Base-by-base conservation (phyloP, 345 rosid species). In the Barbarea vulgaris region DNA sequence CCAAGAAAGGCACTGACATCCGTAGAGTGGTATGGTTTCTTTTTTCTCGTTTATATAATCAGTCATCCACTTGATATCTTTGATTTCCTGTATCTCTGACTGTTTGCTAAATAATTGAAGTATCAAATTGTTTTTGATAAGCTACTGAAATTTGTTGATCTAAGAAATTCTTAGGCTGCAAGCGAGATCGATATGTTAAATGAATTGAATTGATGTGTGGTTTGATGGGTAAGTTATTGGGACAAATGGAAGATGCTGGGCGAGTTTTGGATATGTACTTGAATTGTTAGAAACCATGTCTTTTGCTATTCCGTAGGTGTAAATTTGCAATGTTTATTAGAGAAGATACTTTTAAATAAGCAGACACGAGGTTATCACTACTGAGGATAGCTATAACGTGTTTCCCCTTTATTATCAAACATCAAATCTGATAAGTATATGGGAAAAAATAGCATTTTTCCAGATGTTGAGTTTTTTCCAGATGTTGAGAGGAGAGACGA, bases 21-120 rank as follows among this genome's bases (percentile, higher is more conserved):
- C 99, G 97, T 72, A 93, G 91, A 50, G 96, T 95, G 99, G 99
- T 95, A 88, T 75, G 82, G 18, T 60, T 69, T 76, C 22, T 61
- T 64, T 44, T 78, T 60, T 31, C 14, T 22, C 27, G 31, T 13
- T 71, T 56, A 18, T 48, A 27, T 18, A 12, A 3, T 61, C 28
- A 14, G 25, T 67, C 34, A 34, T 54, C 48, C 31, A 27, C 31
- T 37, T 57, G 68, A 64, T 64, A 9, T 70, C 27, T 50, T 48
- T 37, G 39, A 9, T 46, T 48, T 63, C 67, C 27, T 56, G 13
- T 64, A 50, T 57, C 27, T 28, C 22, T 47, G 61, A 34, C 22
- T 47, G 22, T 37, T 57, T 48, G 67, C 31, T 28, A 36, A 10
- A 56, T 48, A 30, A 0, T 1, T 70, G 13, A 19, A 50, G 37